phyloP scores from a whole-genome alignment of 371 early-diverging fungal species.

The Circinella umbellata region DNA sequence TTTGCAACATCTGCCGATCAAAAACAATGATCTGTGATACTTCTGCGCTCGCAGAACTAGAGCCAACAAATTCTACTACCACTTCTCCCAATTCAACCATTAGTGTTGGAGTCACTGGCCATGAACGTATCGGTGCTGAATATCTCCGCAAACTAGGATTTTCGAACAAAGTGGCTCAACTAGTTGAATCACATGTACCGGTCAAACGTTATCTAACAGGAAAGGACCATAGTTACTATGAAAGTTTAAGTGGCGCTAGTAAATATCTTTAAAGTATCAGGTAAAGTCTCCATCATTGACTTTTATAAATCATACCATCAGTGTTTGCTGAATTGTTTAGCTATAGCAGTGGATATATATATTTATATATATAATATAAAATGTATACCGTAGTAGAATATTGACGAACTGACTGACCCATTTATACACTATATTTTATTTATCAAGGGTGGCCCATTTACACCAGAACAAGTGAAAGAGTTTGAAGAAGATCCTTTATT shows the following conservation, averaged over 20 bases:
- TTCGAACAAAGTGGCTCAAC: conserved; percentile 47
- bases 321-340: too few species aligned
- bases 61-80: conserved; percentile 18
- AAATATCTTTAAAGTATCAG: conserved; percentile 60
- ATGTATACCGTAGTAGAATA: too few species aligned
- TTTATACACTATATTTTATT: too few species aligned
- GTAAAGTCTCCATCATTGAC: conserved; percentile 13
- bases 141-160: conserved; percentile 56
- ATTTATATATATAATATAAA: too few species aligned
- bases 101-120: conserved; percentile 53
- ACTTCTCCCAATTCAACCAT: conserved; percentile 7
- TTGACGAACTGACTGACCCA: too few species aligned
- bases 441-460: conserved; percentile 48
- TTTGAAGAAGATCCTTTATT: conserved; percentile 57
- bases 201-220: conserved; percentile 61
- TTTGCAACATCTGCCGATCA: conserved; percentile 50
- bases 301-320: too few species aligned
- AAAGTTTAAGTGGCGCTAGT: conserved; percentile 49
- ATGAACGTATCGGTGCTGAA: conserved; percentile 56
- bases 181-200: conserved; percentile 60
- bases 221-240: conserved; percentile 46
- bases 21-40: conserved; percentile 55
- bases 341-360: too few species aligned
- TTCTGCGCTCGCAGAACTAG: conserved; percentile 25
- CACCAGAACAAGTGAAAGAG: conserved; percentile 37